Evolutionary conservation across 2,329 filamentous ascomycete species (phyloP).

Genomic region (Bipolaris sorokiniana): DNA sequence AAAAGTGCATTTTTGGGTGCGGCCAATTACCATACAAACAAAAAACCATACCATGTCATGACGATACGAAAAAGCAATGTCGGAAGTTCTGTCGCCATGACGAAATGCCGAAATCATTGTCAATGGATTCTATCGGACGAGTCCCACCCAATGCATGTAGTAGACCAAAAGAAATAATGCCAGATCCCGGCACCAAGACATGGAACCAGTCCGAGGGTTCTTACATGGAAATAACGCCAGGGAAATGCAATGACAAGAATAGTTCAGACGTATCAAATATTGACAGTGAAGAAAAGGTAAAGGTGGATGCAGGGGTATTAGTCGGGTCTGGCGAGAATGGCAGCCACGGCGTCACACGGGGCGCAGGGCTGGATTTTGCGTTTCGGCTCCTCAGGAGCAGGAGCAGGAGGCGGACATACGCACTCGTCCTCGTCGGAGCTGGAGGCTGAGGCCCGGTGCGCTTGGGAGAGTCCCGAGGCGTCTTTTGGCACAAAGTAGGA

Average conservation of each 20-base stretch:
- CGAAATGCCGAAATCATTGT: conserved; percentile 3
- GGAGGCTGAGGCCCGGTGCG: conserved; percentile 26
- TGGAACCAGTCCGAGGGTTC: conserved; percentile 33
- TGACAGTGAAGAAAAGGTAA: conserved; percentile 28
- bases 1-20: background rate
- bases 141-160: conserved; percentile 9
- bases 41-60: background rate
- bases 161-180: conserved; percentile 5
- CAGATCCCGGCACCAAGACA: conserved; percentile 13
- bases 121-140: conserved; percentile 8
- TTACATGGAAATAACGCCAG: conserved; percentile 33
- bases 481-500: conserved; percentile 23
- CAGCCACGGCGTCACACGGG: conserved; percentile 36
- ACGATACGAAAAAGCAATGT: background rate
- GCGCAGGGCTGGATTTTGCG: conserved; percentile 27
- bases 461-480: conserved; percentile 16
- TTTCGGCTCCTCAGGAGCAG: conserved; percentile 19
- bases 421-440: conserved; percentile 23
- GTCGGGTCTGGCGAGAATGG: conserved; percentile 31
- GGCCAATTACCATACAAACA: background rate
- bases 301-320: conserved; percentile 9
- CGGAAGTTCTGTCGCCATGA: background rate
- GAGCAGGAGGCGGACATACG: conserved; percentile 20
- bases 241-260: conserved; percentile 22
- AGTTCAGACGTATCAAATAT: conserved; percentile 31